phyloP scores from a whole-genome alignment of 169 alveolate species.

The Plasmodium relictum region DNA sequence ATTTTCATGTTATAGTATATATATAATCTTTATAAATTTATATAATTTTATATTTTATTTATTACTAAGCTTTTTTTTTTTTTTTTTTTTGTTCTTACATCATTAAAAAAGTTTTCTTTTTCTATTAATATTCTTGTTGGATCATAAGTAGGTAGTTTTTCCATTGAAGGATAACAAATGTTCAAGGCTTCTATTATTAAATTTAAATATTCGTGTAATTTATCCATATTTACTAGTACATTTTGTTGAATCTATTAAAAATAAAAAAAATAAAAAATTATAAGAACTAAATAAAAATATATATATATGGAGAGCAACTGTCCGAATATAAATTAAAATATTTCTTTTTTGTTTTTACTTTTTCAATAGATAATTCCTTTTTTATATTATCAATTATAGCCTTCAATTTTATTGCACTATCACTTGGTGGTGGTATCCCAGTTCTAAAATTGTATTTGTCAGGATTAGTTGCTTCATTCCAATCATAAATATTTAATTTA shows the following conservation, averaged over 20 bases:
- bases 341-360: constrained; percentile 76
- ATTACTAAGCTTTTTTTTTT: neutral
- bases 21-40: neutral
- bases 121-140: constrained; percentile 92
- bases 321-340: neutral
- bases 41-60: too few species aligned
- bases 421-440: constrained; percentile 94
- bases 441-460: constrained; percentile 94
- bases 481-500: constrained; percentile 86
- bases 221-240: constrained; percentile 79
- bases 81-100: constrained; percentile 32
- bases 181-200: constrained; percentile 92
- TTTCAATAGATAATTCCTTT: constrained; percentile 85
- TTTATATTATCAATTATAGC: constrained; percentile 91
- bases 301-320: neutral
- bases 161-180: constrained; percentile 96
- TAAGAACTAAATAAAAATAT: neutral
- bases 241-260: constrained; percentile 81
- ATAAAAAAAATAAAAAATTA: constrained; percentile 13
- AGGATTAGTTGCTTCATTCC: constrained; percentile 92
- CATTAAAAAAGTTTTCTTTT: constrained; percentile 88
- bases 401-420: constrained; percentile 89
- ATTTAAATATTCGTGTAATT: constrained; percentile 88
- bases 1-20: neutral
- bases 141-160: constrained; percentile 95